These are phyloP conservation scores for Fusarium goolgardi DNA, from an alignment of 2,329 filamentous ascomycete species.

Conservation along the genomic window DNA sequence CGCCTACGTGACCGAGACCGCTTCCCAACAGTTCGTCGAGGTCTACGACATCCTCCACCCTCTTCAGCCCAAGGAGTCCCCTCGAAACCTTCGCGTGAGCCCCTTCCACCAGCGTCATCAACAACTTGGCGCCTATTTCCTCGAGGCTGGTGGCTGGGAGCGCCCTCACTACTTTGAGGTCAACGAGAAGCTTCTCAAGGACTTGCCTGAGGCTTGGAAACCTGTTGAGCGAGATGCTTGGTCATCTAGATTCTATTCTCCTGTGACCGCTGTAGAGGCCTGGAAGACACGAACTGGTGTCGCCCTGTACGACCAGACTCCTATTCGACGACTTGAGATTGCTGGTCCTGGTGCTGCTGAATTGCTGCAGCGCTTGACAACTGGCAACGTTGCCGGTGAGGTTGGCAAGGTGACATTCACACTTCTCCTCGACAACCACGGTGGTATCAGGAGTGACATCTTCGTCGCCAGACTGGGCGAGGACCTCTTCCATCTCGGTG, in stretches of 20 bases:
- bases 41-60: slow-evolving; percentile 74
- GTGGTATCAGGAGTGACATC: slow-evolving; percentile 67
- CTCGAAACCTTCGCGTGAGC: slow-evolving; percentile 68
- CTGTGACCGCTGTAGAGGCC: slow-evolving; percentile 69
- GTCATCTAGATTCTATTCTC: slow-evolving; percentile 68
- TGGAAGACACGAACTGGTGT: slow-evolving; percentile 73
- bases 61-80: slow-evolving; percentile 66
- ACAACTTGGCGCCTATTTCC: slow-evolving; percentile 68
- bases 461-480: slow-evolving; percentile 64
- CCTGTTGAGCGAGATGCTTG: slow-evolving; percentile 68
- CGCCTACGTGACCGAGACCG: slow-evolving; percentile 68
- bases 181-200: slow-evolving; percentile 63
- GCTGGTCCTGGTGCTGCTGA: slow-evolving; percentile 66
- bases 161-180: slow-evolving; percentile 71
- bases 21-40: slow-evolving; percentile 70
- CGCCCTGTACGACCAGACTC: slow-evolving; percentile 72
- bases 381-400: slow-evolving; percentile 59
- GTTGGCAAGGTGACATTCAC: slow-evolving; percentile 66
- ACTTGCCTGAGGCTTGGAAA: slow-evolving; percentile 65
- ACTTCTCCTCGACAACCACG: slow-evolving; percentile 64
- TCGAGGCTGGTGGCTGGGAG: slow-evolving; percentile 71
- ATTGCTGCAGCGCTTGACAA: slow-evolving; percentile 66
- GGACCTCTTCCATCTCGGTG: slow-evolving; percentile 65
- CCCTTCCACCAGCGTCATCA: slow-evolving; percentile 67
- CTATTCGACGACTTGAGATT: slow-evolving; percentile 68